phyloP scores from a whole-genome alignment of 352 stramenopile genomes.

The Globisporangium cystogenes region DNA sequence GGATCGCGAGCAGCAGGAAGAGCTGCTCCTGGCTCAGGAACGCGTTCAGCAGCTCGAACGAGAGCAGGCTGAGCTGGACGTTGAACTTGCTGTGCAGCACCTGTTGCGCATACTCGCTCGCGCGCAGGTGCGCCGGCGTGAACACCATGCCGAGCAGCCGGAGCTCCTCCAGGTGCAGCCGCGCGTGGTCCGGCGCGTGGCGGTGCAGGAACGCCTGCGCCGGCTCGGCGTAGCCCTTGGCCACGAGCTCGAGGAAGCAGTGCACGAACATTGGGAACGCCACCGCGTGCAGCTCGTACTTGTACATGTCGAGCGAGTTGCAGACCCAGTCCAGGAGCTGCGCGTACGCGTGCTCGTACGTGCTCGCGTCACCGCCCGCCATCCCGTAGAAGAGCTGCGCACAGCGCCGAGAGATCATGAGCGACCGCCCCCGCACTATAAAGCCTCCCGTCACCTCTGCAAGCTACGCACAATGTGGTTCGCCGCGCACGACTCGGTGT shows the following conservation, averaged over 20 bases:
- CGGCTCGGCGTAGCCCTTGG: conserved; percentile 47
- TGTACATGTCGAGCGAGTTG: conserved; percentile 85
- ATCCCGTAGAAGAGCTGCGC: conserved; percentile 72
- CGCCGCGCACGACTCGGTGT: conserved; percentile 59
- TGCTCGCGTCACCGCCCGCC: conserved; percentile 39
- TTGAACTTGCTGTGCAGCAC: conserved; percentile 83
- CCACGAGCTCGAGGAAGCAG: conserved; percentile 75
- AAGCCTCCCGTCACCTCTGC: too few relatives aligned
- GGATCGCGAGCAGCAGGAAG: conserved; percentile 67
- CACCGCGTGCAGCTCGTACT: conserved; percentile 75
- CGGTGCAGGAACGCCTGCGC: conserved; percentile 54
- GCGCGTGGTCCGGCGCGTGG: conserved; percentile 55
- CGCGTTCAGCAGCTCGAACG: conserved; percentile 76
- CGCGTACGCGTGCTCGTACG: conserved; percentile 66
- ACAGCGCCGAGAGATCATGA: background rate
- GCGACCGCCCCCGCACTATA: background rate
- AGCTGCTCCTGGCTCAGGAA: conserved; percentile 76
- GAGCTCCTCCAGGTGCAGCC: conserved; percentile 67
- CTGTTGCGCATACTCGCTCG: conserved; percentile 75
- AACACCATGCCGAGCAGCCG: conserved; percentile 60
- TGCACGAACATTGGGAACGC: conserved; percentile 80
- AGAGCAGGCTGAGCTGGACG: conserved; percentile 73
- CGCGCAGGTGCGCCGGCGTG: conserved; percentile 46
- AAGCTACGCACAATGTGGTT: conserved; percentile 58
- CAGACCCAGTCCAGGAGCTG: conserved; percentile 79